Evolutionary conservation across 1,139 yeast species (phyloP).

Genomic region (Blastobotrys niveus): DNA sequence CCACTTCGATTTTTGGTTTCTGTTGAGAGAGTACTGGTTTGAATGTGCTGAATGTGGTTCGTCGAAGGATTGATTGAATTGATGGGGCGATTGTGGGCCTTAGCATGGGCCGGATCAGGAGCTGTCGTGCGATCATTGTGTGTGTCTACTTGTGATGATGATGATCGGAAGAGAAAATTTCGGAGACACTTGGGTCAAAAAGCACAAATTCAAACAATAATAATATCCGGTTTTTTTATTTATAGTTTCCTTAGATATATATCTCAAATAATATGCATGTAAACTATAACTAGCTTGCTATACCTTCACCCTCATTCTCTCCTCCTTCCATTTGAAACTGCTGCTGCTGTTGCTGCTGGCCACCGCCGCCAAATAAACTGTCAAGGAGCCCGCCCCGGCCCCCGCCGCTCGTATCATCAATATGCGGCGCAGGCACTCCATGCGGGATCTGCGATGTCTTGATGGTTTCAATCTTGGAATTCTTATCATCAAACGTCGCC

Average conservation of each 20-base stretch:
- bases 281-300: too few species aligned
- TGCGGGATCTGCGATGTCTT: neutral
- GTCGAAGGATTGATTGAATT: neutral
- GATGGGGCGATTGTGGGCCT: neutral
- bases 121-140: neutral
- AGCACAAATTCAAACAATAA: too few species aligned
- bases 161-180: too few species aligned
- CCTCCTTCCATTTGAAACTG: too few species aligned
- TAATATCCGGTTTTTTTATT: too few species aligned
- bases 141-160: too few species aligned
- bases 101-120: neutral
- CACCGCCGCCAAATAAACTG: slow-evolving; percentile 1
- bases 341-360: too few species aligned
- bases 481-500: slow-evolving; percentile 19
- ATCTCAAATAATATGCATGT: too few species aligned
- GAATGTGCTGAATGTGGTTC: slow-evolving; percentile 9
- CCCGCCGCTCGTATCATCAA: neutral
- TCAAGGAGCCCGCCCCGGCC: neutral
- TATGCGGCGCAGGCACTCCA: slow-evolving; percentile 1
- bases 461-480: slow-evolving; percentile 1
- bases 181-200: too few species aligned
- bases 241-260: too few species aligned
- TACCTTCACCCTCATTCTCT: too few species aligned
- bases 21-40: neutral
- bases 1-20: neutral